Percentiles rank a stretch among this genome's conserved stretches.
Conservation (phyloP, 306 rosid species). For the Castanopsis chinensis region DNA sequence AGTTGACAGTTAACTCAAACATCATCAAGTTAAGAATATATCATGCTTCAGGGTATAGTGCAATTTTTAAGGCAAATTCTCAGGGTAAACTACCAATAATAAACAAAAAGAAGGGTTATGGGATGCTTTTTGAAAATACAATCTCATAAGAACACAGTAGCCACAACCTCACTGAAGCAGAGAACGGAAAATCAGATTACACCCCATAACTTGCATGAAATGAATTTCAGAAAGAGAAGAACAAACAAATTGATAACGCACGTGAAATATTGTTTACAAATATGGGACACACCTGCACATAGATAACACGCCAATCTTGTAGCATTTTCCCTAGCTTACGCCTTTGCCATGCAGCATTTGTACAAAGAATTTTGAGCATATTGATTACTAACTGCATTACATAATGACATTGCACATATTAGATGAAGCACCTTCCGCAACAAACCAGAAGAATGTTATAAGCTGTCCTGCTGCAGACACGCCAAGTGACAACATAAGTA, state of each 20-base stretch:
- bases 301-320: conserved; percentile 92
- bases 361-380: conserved; percentile 80
- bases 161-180: not conserved
- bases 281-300: conserved; percentile 64
- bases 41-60: not conserved
- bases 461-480: conserved; percentile 11
- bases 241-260: not conserved
- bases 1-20: not conserved
- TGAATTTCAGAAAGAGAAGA: not conserved
- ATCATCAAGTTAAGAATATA: not conserved
- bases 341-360: conserved; percentile 97
- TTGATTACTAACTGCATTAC: conserved; percentile 69
- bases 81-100: not conserved
- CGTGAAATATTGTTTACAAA: conserved; percentile 7
- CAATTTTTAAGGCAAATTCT: not conserved
- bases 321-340: conserved; percentile 96
- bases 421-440: conserved; percentile 20
- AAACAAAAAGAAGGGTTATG: not conserved
- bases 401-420: conserved; percentile 22
- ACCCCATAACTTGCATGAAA: not conserved
- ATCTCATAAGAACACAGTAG: not conserved
- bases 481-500: not conserved
- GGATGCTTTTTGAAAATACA: not conserved
- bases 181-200: not conserved
- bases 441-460: not conserved